A percentile compares a stretch with the other conserved stretches of the same genome.
phyloP scores from a whole-genome alignment of 805 yeast species.

The Saturnispora serradocipensis region DNA sequence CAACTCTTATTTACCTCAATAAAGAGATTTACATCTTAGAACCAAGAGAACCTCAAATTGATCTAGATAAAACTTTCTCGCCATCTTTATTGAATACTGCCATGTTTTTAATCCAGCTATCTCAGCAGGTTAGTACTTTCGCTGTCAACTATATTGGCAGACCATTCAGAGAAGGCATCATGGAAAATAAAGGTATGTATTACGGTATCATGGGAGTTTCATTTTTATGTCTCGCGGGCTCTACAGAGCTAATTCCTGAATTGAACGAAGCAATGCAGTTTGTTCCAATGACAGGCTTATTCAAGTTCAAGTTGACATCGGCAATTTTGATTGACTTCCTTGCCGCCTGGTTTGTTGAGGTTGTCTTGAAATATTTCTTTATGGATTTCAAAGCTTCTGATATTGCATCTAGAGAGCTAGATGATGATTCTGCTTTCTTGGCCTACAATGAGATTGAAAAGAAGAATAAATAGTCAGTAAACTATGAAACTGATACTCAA shows the following conservation, averaged over 20 bases:
- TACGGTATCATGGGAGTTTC: conserved; percentile 91
- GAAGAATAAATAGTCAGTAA: conserved; percentile 7
- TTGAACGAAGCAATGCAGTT: conserved; percentile 85
- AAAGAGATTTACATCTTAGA: conserved; percentile 76
- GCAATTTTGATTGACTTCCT: conserved; percentile 70
- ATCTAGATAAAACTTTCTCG: conserved; percentile 75
- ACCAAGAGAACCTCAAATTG: conserved; percentile 87
- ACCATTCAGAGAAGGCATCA: conserved; percentile 88
- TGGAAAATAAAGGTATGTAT: conserved; percentile 92
- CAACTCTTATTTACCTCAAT: conserved; percentile 74
- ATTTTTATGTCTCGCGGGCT: conserved; percentile 77
- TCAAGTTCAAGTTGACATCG: conserved; percentile 69
- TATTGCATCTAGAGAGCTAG: conserved; percentile 47
- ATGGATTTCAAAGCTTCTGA: conserved; percentile 91
- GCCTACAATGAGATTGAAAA: background rate
- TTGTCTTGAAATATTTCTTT: conserved; percentile 71
- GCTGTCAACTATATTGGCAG: conserved; percentile 96
- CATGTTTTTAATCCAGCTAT: conserved; percentile 85
- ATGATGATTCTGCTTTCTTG: conserved; percentile 13
- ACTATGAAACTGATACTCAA: background rate
- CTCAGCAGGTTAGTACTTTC: conserved; percentile 95
- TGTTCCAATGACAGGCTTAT: conserved; percentile 69
- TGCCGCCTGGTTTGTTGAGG: conserved; percentile 69
- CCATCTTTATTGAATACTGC: conserved; percentile 95
- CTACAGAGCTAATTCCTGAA: conserved; percentile 93